Base-by-base conservation (phyloP, 2,329 filamentous ascomycete genomes). In the Fusarium pseudocircinatum region DNA sequence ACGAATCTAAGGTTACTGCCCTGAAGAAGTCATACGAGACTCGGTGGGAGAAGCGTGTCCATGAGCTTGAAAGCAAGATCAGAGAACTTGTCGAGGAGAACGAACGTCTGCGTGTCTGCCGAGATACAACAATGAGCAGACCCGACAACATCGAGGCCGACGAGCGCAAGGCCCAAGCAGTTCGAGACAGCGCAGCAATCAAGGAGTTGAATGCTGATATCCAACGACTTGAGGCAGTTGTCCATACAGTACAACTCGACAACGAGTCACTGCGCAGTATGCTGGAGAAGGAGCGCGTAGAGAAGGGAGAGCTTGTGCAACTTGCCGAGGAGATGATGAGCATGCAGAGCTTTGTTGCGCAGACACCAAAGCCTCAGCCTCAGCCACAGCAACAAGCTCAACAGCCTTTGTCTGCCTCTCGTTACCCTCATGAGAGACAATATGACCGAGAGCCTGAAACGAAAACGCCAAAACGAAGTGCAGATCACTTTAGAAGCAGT, bases 1-100 rank as follows among this genome's bases (percentile, higher is more conserved):
- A 99, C 81, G 96, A 98, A 85, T 94, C 92, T 71, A 99, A 99
- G 85, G 96, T 98, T 49, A 90, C 94, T 2, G 96, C 95, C 8
- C 87, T 99, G 73, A 98, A 92, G 84, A 92, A 92, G 83, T 92
- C 89, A 70, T 93, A 98, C 83, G 94, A 98, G 81, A 89, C 89
- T 52, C 91, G 96, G 61, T 96, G 94, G 89, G 94, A 97, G 83
- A 97, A 97, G 87, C 94, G 93, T 79, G 90, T 96, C 63, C 90
- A 89, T 60, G 93, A 96, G 77, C 89, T 97, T 6, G 93, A 97
- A 82, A 81, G 82, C 24, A 91, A 90, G 70, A 86, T 97, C 47
- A 90, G 91, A 50, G 89, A 92, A 47, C 87, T 96, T 16, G 84
- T 85, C 58, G 88, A 90, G 57, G 93, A 97, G 78, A 95, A 96